Base-by-base conservation (phyloP, 257 asterid genomes). In the Eustoma russellianum region DNA sequence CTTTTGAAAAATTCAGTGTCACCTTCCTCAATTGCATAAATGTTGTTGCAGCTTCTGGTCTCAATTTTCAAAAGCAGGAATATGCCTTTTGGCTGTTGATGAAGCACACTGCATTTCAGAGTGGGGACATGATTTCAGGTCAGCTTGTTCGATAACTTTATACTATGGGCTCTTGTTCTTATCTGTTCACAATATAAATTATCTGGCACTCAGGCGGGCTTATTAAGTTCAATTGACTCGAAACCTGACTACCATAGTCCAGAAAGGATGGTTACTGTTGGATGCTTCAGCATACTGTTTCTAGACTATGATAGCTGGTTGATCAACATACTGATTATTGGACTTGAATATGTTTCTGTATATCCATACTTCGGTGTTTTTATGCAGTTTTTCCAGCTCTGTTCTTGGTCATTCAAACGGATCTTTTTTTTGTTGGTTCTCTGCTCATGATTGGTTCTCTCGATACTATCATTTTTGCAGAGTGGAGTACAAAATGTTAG, bases 61-160 rank as follows among this genome's bases (percentile, higher is more conserved):
- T 63, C 80, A 79, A 65, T 66, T 86, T 72, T 75, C 75, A 38
- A 65, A 71, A 47, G 66, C 73, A 5, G 98, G 98, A 68, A 80
- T 90, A 52, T 79, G 95, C 68, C 83, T 90, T 48, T 61, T 90
- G 75, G 96, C 98, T 70, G 93, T 90, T 74, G 98, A 90, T 57
- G 98, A 90, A 77, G 98, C 95, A 59, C 98, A 90, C 65, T 90
- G 98, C 78, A 90, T 90, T 65, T 90, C 98, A 19, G 96, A 90
- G 73, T 90, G 98, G 98, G 98, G 98, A 50, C 98, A 90, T 53
- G 73, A 77, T 76, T 90, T 90, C 85, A 80, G 98, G 96, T 78
- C 35, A 54, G 13, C 19, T 43, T 55, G 41, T 5, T 19, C 15
- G 0, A 51, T 17, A 3, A 3, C 6, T 6, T 13, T 12, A 48